Evolutionary conservation across 805 yeast species (phyloP).

Genomic region (Metschnikowia anglica): DNA sequence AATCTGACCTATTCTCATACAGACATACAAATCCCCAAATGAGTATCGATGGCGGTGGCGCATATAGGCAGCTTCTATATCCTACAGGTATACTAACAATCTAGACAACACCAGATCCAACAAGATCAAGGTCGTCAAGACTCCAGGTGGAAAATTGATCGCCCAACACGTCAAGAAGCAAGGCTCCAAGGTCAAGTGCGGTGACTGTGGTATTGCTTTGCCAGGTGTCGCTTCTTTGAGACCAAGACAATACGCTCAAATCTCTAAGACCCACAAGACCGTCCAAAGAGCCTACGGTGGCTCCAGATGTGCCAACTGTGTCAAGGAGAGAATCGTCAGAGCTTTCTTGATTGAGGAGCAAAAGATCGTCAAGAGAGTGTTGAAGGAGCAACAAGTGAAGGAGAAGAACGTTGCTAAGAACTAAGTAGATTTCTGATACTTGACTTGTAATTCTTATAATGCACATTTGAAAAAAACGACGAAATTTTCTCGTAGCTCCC

Average conservation of each 20-base stretch:
- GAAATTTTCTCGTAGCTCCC: background rate
- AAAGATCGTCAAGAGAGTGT: constrained; percentile 99
- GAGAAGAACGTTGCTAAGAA: constrained; percentile 56
- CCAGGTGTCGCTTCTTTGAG: constrained; percentile 92
- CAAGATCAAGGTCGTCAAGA: constrained; percentile 99
- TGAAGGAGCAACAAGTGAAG: constrained; percentile 93
- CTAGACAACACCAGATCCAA: constrained; percentile 98
- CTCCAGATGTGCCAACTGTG: constrained; percentile 96
- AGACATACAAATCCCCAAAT: no score
- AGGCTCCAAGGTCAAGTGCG: constrained; percentile 85
- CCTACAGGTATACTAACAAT: constrained; percentile 41
- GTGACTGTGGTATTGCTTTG: constrained; percentile 80
- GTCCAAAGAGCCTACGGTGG: constrained; percentile 99
- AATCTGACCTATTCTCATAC: no score
- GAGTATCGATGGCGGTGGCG: no score
- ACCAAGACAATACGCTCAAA: constrained; percentile 96
- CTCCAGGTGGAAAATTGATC: constrained; percentile 99
- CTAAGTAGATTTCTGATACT: constrained; percentile 10
- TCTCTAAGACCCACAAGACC: constrained; percentile 95
- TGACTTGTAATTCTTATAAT: constrained; percentile 16
- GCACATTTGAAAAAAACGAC: constrained; percentile 13
- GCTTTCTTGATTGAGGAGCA: constrained; percentile 99
- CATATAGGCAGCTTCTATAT: no score
- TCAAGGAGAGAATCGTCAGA: constrained; percentile 98
- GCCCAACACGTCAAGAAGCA: constrained; percentile 96